These are phyloP conservation scores for Avena sativa DNA, from an alignment of 176 grass and related monocot genomes.

Conservation along the genomic window DNA sequence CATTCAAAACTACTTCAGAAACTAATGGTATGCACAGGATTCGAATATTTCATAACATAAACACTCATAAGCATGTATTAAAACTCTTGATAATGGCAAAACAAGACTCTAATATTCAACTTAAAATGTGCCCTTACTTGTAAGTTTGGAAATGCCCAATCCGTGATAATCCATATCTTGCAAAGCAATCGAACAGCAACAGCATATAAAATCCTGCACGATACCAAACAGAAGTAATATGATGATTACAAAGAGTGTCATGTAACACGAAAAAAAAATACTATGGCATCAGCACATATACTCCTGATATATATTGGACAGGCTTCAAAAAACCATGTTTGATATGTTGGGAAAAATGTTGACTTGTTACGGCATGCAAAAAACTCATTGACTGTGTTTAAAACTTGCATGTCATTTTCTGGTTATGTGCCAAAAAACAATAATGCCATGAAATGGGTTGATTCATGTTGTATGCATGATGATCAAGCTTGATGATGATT, in stretches of 20 bases:
- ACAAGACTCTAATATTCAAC: constrained; percentile 35
- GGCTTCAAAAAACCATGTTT: neutral
- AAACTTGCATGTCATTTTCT: constrained; percentile 15
- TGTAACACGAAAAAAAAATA: neutral
- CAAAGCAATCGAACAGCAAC: constrained; percentile 86
- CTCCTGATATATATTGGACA: constrained; percentile 20
- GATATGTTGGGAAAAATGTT: neutral
- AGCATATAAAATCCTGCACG: constrained; percentile 66
- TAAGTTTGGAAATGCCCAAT: constrained; percentile 85
- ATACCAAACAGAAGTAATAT: constrained; percentile 19
- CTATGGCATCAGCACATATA: neutral
- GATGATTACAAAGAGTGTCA: neutral
- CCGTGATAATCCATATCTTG: constrained; percentile 77
- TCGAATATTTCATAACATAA: constrained; percentile 25
- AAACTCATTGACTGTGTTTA: neutral
- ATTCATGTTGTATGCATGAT: neutral
- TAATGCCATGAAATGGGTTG: constrained; percentile 1
- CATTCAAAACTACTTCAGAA: neutral
- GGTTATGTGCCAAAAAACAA: neutral
- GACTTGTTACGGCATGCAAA: constrained; percentile 3
- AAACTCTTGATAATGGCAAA: constrained; percentile 24
- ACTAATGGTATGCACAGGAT: constrained; percentile 24
- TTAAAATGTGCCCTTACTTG: constrained; percentile 74
- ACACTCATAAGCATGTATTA: constrained; percentile 8
- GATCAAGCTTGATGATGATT: neutral